Base-by-base conservation (phyloP, 768 basidiomycete species). In the Daedalea quercina region DNA sequence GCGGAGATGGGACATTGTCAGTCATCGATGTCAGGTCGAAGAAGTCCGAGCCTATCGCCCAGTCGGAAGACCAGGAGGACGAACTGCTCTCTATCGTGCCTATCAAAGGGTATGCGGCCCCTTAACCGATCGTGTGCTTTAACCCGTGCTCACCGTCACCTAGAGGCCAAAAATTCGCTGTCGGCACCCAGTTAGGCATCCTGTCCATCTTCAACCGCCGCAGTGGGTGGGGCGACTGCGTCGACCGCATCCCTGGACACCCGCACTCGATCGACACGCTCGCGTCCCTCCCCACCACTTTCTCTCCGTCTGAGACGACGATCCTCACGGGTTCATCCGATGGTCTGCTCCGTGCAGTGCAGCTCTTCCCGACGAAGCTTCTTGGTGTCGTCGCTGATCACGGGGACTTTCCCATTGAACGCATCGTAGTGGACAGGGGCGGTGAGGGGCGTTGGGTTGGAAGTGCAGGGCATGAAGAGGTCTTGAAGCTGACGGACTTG, bases 61-160 rank as follows among this genome's bases (percentile, higher is more conserved):
- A 93, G 50, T 95, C 92, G 15, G 94, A 95, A 65, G 90, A 95
- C 70, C 94, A 97, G 65, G 94, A 96, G 62, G 94, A 97, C 64
- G 94, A 97, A 62, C 71, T 96, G 42, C 75, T 97, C 9, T 91
- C 90, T 4, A 81, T 93, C 42, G 83, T 87, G 28, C 67, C 90
- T 15, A 93, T 97, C 66, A 90, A 88, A 73, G 80, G 84, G 85
- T 88, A 62, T 26, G 77, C 69, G 4, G 19, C 9, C 23, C 19
- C 26, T 19, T 6, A n/a, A n/a, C n/a, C n/a, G n/a, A n/a, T 20
- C 47, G 34, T 42, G 23, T 28, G 7, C 46, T 15, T 35, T 41
- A 15, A 47, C n/a, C 3, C 31, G 28, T 37, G 48, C 35, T 44
- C 44, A 24, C 15, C 52, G 53, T 23, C 44, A 13, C 11, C 20